Percentiles rank a stretch among this genome's conserved stretches.
Conservation (phyloP, 345 rosid genomes). For the Salix koriyanagi region DNA sequence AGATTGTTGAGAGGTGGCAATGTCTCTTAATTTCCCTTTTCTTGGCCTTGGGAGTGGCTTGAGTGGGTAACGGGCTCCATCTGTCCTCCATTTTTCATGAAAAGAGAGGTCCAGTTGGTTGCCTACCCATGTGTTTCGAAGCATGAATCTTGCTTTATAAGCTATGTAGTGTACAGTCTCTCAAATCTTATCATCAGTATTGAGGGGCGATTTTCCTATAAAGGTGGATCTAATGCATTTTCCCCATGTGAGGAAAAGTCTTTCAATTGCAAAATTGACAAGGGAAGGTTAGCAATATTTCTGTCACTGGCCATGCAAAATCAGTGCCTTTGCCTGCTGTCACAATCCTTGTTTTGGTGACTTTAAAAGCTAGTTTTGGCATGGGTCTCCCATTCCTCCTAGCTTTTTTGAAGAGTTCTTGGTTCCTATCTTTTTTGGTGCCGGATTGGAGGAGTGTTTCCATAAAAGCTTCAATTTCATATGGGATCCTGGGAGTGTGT, state of each 20-base stretch:
- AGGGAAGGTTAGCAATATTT: conserved; percentile 10
- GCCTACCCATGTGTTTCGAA: background rate
- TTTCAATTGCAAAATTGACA: background rate
- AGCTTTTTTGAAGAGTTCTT: background rate
- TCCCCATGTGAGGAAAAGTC: conserved; percentile 9
- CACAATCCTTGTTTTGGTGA: background rate
- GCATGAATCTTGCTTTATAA: background rate
- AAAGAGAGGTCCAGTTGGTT: background rate
- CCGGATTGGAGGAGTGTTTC: background rate
- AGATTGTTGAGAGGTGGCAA: background rate
- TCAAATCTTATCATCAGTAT: background rate
- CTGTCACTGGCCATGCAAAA: conserved; percentile 9
- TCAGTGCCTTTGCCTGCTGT: conserved; percentile 3
- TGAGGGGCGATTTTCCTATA: background rate
- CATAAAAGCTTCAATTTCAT: too few species aligned
- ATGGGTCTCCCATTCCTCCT: background rate
- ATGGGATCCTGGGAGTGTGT: background rate
- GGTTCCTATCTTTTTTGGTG: background rate
- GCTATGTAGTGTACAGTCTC: background rate
- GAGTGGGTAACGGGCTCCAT: background rate
- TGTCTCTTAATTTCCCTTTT: background rate
- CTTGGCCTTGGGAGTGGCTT: background rate
- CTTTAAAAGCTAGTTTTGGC: background rate
- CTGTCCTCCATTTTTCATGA: background rate
- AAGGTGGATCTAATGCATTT: conserved; percentile 4